Evolutionary conservation across 257 asterid genomes (phyloP), one percentile per base, ranked within the genome.

Genomic region (Nicotiana obtusifolia): DNA sequence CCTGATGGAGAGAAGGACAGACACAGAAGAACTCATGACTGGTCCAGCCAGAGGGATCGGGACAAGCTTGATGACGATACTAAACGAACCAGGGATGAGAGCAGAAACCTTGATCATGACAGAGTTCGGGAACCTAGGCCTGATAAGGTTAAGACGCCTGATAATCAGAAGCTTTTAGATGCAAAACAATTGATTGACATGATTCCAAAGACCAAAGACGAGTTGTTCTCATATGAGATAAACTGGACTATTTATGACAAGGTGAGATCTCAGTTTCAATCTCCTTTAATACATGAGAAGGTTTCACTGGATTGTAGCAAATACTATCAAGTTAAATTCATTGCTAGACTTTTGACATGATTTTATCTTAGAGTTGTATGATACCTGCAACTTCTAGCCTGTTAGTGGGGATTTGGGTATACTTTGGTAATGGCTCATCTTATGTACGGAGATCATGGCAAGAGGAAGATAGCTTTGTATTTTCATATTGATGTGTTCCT

Each of bases 151-250:
- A 91, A 86, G 87, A 84, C 91, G 75, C 85, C 90, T 56, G 99
- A 94, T 66, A 96, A 91, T 69, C 92, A 89, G 89, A 96, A 94
- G 90, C 93, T 91, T 86, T 82, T 93, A 89, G 95, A 91, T 91
- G 98, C 99, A 54, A 96, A 94, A 77, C 97, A 94, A 91, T 87
- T 96, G 93, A 96, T 96, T 79, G 99, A 96, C 84, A 92, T 90
- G 81, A 96, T 96, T 80, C 99, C 99, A 26, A 96, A 92, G 94
- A 94, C 98, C 86, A 96, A 96, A 85, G 97, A 96, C 54, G 98
- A 96, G 87, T 84, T 96, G 85, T 96, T 96, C 77, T 90, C 99
- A 3, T 96, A 91, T 64, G 94, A 88, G 89, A 94, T 96, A 82
- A 93, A 96, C 83, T 96, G 99, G 99, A 84, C 57, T 3, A 86